These are phyloP conservation scores for Trichosporon asahii DNA, from an alignment of 1,284 basidiomycete species.

Conservation along the genomic window DNA sequence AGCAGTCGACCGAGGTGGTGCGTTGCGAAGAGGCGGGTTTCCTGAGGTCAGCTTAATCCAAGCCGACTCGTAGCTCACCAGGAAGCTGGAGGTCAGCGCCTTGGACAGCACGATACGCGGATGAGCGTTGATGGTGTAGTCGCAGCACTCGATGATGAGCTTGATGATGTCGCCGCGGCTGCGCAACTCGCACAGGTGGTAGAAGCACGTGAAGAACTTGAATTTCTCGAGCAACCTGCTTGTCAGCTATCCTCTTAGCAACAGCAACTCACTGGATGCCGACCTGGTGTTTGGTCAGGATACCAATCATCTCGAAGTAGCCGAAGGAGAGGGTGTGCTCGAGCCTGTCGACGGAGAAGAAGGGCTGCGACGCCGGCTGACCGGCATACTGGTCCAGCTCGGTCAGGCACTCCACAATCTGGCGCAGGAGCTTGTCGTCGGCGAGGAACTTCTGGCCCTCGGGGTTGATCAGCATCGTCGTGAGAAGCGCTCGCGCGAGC, in stretches of 20 bases:
- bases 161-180: slow-evolving; percentile 88
- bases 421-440: slow-evolving; percentile 82
- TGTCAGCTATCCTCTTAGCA: not conserved
- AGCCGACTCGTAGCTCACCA: slow-evolving; percentile 53
- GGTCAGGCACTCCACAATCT: slow-evolving; percentile 82
- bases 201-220: slow-evolving; percentile 91
- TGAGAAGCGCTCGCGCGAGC: slow-evolving; percentile 75
- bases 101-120: slow-evolving; percentile 87
- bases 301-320: slow-evolving; percentile 94
- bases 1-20: slow-evolving; percentile 74
- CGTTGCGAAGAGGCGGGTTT: slow-evolving; percentile 84
- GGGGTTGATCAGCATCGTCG: slow-evolving; percentile 73
- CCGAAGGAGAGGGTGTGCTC: slow-evolving; percentile 81
- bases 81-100: slow-evolving; percentile 85
- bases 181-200: slow-evolving; percentile 84
- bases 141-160: slow-evolving; percentile 84
- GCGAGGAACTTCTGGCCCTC: slow-evolving; percentile 80
- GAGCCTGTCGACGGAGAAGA: slow-evolving; percentile 81
- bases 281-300: slow-evolving; percentile 77
- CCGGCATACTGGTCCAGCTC: slow-evolving; percentile 73
- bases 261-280: slow-evolving; percentile 73
- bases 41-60: slow-evolving; percentile 55
- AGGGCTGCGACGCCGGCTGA: slow-evolving; percentile 58
- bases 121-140: slow-evolving; percentile 87
- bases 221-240: slow-evolving; percentile 82